Conservation (phyloP, 805 yeast genomes). For the Yamadazyma olivae region DNA sequence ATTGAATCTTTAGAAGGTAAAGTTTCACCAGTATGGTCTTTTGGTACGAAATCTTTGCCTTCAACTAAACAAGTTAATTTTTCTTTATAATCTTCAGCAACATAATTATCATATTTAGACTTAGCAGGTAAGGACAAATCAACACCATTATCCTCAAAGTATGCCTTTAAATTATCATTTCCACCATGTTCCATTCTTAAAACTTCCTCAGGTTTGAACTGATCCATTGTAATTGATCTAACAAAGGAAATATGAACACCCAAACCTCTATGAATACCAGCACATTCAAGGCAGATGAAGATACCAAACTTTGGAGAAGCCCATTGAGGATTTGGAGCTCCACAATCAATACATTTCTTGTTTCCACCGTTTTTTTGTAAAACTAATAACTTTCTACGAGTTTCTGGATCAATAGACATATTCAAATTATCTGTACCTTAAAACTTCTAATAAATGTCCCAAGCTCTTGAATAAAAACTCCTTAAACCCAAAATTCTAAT, state of each 20-base stretch:
- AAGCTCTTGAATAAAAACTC: too few species aligned
- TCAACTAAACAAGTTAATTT: slow-evolving; percentile 72
- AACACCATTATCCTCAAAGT: slow-evolving; percentile 70
- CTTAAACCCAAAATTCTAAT: too few species aligned
- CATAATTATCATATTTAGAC: slow-evolving; percentile 78
- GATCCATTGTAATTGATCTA: slow-evolving; percentile 97
- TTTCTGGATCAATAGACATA: slow-evolving; percentile 92
- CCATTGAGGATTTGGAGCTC: slow-evolving; percentile 98
- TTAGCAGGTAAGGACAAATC: slow-evolving; percentile 62
- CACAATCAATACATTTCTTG: slow-evolving; percentile 89
- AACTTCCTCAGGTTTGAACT: slow-evolving; percentile 90
- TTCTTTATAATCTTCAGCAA: slow-evolving; percentile 93
- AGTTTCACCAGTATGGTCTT: slow-evolving; percentile 52
- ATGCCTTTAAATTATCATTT: slow-evolving; percentile 68
- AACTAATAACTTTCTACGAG: slow-evolving; percentile 70
- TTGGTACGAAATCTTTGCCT: slow-evolving; percentile 65
- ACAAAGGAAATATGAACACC: slow-evolving; percentile 98
- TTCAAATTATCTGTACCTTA: background rate
- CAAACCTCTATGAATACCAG: slow-evolving; percentile 91
- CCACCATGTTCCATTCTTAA: slow-evolving; percentile 94
- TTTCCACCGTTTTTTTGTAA: slow-evolving; percentile 74
- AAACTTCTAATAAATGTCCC: too few species aligned
- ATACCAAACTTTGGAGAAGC: slow-evolving; percentile 98
- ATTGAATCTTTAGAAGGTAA: slow-evolving; percentile 27
- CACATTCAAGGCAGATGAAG: slow-evolving; percentile 96